phyloP scores from a whole-genome alignment of 176 grass and related monocot genomes.

The Panicum miliaceum region DNA sequence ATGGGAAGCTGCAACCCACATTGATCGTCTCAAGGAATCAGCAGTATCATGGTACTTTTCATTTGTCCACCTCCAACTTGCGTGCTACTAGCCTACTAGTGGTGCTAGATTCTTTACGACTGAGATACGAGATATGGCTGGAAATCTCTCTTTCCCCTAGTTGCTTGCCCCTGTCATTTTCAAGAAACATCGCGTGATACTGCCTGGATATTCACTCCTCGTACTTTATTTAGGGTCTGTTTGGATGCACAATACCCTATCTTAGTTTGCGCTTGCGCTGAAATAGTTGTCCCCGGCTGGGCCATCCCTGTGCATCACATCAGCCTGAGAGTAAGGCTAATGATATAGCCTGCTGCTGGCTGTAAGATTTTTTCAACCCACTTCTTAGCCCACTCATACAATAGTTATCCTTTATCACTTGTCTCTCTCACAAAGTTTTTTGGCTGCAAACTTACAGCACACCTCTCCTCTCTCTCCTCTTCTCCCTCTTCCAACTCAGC shows the following conservation, averaged over 20 bases:
- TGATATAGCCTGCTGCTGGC: too few relatives aligned
- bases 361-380: too few relatives aligned
- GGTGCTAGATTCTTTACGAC: neutral
- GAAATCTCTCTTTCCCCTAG: neutral
- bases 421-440: too few relatives aligned
- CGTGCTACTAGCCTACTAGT: neutral
- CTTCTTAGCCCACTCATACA: too few relatives aligned
- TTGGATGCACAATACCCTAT: too few relatives aligned
- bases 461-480: too few relatives aligned
- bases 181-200: neutral
- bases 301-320: conserved; percentile 9
- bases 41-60: neutral
- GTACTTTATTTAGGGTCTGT: neutral
- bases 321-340: too few relatives aligned
- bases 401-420: too few relatives aligned
- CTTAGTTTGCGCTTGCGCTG: neutral
- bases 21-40: neutral
- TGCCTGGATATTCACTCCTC: neutral
- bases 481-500: too few relatives aligned
- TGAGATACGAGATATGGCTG: neutral
- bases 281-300: neutral
- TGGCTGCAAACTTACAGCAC: too few relatives aligned
- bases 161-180: neutral
- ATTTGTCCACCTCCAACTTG: neutral
- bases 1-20: neutral